phyloP scores from a whole-genome alignment of 345 rosid genomes.

The Eucalyptus sideroxylon region DNA sequence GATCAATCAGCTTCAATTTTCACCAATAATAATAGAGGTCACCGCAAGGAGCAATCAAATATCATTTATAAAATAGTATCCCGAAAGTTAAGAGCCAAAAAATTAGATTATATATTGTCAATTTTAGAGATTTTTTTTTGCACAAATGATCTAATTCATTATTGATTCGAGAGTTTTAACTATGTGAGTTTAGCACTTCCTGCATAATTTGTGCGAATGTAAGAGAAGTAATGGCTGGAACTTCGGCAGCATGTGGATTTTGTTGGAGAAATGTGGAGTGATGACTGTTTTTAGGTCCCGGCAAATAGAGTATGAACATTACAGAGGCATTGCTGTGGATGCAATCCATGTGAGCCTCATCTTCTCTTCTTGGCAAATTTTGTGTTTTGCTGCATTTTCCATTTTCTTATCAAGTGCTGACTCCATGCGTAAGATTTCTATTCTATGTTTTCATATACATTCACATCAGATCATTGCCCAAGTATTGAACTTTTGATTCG shows the following conservation, averaged over 20 bases:
- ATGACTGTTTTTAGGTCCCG: neutral
- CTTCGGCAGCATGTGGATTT: neutral
- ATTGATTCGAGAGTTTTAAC: neutral
- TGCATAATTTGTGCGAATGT: neutral
- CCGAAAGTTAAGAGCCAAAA: neutral
- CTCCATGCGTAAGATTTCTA: neutral
- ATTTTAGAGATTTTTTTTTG: neutral
- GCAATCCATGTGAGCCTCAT: neutral
- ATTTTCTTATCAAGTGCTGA: neutral
- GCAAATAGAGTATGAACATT: neutral
- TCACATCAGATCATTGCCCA: neutral
- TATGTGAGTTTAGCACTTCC: no score
- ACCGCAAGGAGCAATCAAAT: neutral
- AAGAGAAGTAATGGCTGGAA: neutral
- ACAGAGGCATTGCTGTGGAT: neutral
- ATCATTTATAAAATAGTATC: neutral
- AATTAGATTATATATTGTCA: neutral
- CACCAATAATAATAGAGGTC: neutral
- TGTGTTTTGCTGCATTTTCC: neutral
- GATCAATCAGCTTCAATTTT: neutral
- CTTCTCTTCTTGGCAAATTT: neutral
- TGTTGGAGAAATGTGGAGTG: neutral
- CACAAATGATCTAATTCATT: neutral
- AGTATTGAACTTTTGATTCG: neutral
- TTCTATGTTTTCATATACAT: neutral